Evolutionary conservation across 176 grass and related monocot genomes (phyloP).

Genomic region (Zoysia japonica): DNA sequence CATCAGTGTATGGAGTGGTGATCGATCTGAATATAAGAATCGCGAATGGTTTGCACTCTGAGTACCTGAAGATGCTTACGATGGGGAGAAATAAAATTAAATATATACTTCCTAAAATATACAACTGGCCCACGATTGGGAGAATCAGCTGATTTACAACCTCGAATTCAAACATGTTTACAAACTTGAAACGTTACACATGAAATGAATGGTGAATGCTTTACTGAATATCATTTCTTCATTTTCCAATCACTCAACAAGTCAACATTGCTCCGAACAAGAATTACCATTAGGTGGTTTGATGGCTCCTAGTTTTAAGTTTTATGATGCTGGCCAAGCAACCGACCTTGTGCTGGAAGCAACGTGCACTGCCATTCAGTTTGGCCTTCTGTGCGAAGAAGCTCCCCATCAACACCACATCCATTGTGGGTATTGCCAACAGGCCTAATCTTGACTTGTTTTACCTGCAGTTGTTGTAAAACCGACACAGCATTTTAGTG

Average conservation of each 20-base stretch:
- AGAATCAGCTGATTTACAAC: too few species aligned
- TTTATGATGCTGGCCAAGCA: conserved; percentile 56
- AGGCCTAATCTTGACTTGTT: conserved; percentile 67
- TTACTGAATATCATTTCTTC: background rate
- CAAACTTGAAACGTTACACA: too few species aligned
- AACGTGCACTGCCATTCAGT: conserved; percentile 64
- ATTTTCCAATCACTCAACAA: background rate
- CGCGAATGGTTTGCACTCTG: too few species aligned
- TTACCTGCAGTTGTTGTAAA: conserved; percentile 62
- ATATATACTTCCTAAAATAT: too few species aligned
- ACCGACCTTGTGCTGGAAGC: conserved; percentile 60
- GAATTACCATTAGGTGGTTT: background rate
- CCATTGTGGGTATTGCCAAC: conserved; percentile 62
- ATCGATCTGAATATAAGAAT: too few species aligned
- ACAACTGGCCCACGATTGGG: too few species aligned
- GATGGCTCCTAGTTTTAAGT: conserved; percentile 29
- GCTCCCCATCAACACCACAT: conserved; percentile 83
- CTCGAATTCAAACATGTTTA: too few species aligned
- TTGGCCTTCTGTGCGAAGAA: conserved; percentile 55
- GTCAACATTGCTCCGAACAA: conserved; percentile 9
- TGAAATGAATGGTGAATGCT: conserved; percentile 11
- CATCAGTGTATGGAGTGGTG: too few species aligned
- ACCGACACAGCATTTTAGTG: background rate
- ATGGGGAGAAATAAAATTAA: too few species aligned
- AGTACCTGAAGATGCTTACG: too few species aligned